phyloP scores from a whole-genome alignment of 805 yeast species.

The Hagleromyces aurorensis region DNA sequence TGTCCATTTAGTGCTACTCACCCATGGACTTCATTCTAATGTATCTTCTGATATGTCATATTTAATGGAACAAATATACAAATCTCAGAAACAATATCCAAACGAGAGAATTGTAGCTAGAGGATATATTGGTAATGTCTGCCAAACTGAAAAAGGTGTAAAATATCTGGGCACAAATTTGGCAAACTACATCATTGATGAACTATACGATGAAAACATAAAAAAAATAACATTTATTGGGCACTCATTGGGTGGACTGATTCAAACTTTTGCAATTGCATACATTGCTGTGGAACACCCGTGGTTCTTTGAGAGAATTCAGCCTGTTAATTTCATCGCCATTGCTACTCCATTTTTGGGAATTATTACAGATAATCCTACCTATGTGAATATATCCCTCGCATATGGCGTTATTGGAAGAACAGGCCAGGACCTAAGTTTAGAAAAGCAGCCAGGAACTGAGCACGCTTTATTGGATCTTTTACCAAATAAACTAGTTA shows the following conservation, averaged over 20 bases:
- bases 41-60: constrained; percentile 69
- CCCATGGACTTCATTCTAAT: constrained; percentile 77
- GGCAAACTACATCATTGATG: constrained; percentile 54
- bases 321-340: constrained; percentile 63
- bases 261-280: constrained; percentile 71
- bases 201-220: constrained; percentile 38
- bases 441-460: constrained; percentile 37
- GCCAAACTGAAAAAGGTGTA: constrained; percentile 74
- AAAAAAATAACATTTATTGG: constrained; percentile 62
- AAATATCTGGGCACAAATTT: constrained; percentile 63
- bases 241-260: constrained; percentile 73
- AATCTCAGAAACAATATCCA: constrained; percentile 29
- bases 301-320: constrained; percentile 50
- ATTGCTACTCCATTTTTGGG: constrained; percentile 73
- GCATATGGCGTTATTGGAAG: constrained; percentile 71
- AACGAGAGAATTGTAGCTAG: constrained; percentile 49
- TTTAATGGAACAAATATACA: constrained; percentile 60
- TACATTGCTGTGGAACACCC: constrained; percentile 62
- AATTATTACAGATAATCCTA: constrained; percentile 69
- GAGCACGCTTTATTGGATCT: constrained; percentile 49
- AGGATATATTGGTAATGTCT: constrained; percentile 62
- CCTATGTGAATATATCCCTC: constrained; percentile 59
- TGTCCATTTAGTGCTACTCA: constrained; percentile 58
- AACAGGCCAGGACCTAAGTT: constrained; percentile 72
- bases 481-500: constrained; percentile 57